A percentile compares a stretch with the other conserved stretches of the same genome.
phyloP scores from a whole-genome alignment of 1,139 yeast genomes.

The Geotrichum aggregatum region DNA sequence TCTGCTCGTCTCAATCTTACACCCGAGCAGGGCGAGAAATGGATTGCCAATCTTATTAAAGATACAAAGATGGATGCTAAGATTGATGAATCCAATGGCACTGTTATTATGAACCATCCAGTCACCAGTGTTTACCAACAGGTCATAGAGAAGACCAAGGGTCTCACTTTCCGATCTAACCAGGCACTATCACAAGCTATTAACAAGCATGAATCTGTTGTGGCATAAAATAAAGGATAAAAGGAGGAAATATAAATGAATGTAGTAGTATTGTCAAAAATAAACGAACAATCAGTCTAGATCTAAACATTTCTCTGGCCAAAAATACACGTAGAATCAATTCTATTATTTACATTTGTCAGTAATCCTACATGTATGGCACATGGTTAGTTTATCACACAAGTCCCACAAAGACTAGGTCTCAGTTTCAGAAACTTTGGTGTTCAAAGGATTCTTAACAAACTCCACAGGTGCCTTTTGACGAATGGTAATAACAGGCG shows the following conservation, averaged over 20 bases:
- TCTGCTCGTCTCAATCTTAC: slow-evolving; percentile 44
- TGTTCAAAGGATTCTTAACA: slow-evolving; percentile 17
- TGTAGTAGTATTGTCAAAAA: neutral
- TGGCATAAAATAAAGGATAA: slow-evolving; percentile 15
- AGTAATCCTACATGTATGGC: slow-evolving; percentile 5
- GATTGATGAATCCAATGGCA: slow-evolving; percentile 48
- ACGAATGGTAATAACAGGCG: slow-evolving; percentile 17
- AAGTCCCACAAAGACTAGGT: too few relatives aligned
- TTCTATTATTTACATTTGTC: slow-evolving; percentile 9
- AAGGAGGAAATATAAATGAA: neutral
- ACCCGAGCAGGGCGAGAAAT: slow-evolving; percentile 48
- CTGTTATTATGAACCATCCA: slow-evolving; percentile 48
- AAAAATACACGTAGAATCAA: slow-evolving; percentile 5
- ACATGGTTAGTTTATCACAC: neutral
- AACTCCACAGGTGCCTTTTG: slow-evolving; percentile 17
- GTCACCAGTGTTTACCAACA: slow-evolving; percentile 50
- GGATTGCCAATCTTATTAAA: slow-evolving; percentile 49
- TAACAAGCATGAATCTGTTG: slow-evolving; percentile 27
- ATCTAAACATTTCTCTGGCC: too few relatives aligned
- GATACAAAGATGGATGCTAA: slow-evolving; percentile 50
- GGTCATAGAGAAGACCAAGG: slow-evolving; percentile 58
- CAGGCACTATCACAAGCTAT: slow-evolving; percentile 45
- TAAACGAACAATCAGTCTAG: neutral
- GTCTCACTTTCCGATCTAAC: slow-evolving; percentile 53
- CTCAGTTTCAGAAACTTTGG: neutral